Base-by-base conservation (phyloP, 1,284 basidiomycete genomes). In the Malassezia slooffiae region DNA sequence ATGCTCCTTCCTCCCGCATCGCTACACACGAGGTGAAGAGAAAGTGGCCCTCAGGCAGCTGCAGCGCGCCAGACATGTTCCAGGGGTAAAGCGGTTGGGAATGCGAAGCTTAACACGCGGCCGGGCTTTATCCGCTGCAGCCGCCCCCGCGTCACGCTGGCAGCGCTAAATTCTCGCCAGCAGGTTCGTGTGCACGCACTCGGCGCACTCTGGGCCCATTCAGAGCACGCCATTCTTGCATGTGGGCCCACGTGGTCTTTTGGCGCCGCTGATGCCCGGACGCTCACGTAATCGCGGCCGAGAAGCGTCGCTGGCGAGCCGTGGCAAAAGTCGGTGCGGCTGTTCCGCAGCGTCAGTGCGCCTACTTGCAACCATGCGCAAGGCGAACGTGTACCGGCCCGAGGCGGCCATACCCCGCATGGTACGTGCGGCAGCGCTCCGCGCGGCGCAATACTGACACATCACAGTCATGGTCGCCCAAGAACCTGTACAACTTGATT, bases 401-500 rank as follows among this genome's bases (percentile, higher is more conserved):
- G 59, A 63, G 48, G 51, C 57, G 38, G 42, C 60, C 44, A 51
- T 63, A 41, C 61, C 61, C 30, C 58, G 61, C 52, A 63, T 63
- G 52, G 50, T 52, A 29, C 39, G 50, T 48, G 21, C 41, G 20
- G 26, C 45, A 60, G 54, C 26, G n/a, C 29, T 8, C 26, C 26
- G 15, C 29, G 23, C 16, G n/a, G n/a, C 20, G 20, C 31, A 8
- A 3, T 32, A 41, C 26, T 31, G 19, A 32, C 28, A 21, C 16
- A 10, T 13, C n/a, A 19, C 34, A 48, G 57, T 60, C 59, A 32
- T 96, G 90, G 90, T 75, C 75, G 10, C 74, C 76, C 0, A 74
- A 74, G 45, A 89, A 88, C 72, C 73, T 88, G 12, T 88, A 80
- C 75, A 85, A 83, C 70, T 73, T 87, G 38, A 74, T 34, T 76